Percentiles rank a stretch among this genome's conserved stretches.
Conservation (phyloP, 257 asterid species). For the Salvia hispanica region DNA sequence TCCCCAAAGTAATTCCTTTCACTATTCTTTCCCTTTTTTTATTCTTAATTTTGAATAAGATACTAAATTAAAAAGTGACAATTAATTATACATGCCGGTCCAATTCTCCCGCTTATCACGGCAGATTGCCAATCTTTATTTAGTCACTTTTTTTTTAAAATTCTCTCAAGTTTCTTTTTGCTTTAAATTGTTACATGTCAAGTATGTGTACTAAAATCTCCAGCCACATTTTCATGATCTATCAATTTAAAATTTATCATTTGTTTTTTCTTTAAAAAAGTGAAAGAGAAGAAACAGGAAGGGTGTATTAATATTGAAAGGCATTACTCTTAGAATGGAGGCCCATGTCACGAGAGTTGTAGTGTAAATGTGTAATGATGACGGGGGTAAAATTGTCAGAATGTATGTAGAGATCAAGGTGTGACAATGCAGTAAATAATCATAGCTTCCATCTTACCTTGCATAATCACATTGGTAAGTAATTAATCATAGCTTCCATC, state of each 20-base stretch:
- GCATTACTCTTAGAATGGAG: slow-evolving; percentile 8
- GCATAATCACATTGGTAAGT: slow-evolving; percentile 14
- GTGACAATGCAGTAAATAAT: slow-evolving; percentile 20
- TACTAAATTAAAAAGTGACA: too few species aligned
- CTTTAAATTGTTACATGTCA: not conserved
- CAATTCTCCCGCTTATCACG: slow-evolving; percentile 44
- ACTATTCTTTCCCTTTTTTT: too few species aligned
- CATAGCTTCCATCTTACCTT: slow-evolving; percentile 27
- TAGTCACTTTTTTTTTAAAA: not conserved
- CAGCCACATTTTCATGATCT: too few species aligned
- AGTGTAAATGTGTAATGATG: slow-evolving; percentile 35
- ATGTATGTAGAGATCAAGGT: not conserved
- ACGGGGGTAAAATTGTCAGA: not conserved
- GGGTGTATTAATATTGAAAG: too few species aligned
- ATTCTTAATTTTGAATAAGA: too few species aligned
- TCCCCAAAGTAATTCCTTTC: slow-evolving; percentile 10
- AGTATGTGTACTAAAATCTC: too few species aligned
- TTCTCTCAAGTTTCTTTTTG: slow-evolving; percentile 5
- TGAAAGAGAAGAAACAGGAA: not conserved
- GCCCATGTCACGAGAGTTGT: slow-evolving; percentile 30
- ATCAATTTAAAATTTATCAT: too few species aligned
- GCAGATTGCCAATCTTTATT: slow-evolving; percentile 25
- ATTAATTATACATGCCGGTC: slow-evolving; percentile 29
- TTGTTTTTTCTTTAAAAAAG: too few species aligned
- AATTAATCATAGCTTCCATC: too few species aligned